Evolutionary conservation across 768 basidiomycete genomes (phyloP).

Genomic region (Russula emetica): DNA sequence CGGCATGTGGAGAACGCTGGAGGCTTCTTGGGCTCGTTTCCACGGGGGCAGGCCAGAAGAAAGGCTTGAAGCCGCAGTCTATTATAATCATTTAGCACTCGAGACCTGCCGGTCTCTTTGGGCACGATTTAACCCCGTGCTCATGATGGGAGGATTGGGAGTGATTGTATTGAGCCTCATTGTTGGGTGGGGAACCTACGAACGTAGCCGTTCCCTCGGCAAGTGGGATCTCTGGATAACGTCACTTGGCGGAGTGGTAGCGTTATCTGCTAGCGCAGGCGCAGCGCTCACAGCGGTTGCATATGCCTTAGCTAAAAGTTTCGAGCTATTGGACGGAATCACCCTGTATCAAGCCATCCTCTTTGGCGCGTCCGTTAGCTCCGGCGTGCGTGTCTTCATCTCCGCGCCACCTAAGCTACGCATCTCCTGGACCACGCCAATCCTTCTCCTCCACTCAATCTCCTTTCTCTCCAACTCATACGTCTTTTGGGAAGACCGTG

Average conservation of each 20-base stretch:
- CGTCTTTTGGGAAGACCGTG: slow-evolving; percentile 94
- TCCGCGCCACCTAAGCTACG: slow-evolving; percentile 20
- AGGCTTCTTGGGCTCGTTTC: slow-evolving; percentile 28
- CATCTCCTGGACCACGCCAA: slow-evolving; percentile 36
- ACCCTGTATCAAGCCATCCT: slow-evolving; percentile 15
- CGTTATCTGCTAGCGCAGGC: slow-evolving; percentile 5
- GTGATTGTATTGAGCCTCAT: slow-evolving; percentile 55
- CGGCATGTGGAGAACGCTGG: slow-evolving; percentile 53
- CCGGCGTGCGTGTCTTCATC: slow-evolving; percentile 34
- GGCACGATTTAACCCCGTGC: slow-evolving; percentile 85
- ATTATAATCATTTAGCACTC: slow-evolving; percentile 60
- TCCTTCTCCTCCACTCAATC: slow-evolving; percentile 63
- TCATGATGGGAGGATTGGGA: slow-evolving; percentile 70
- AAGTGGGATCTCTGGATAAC: slow-evolving; percentile 45
- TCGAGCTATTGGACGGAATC: slow-evolving; percentile 29
- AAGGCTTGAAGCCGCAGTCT: slow-evolving; percentile 32
- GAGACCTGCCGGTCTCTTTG: slow-evolving; percentile 77
- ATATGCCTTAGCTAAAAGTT: not conserved
- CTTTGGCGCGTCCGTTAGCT: slow-evolving; percentile 35
- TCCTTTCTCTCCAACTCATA: slow-evolving; percentile 92
- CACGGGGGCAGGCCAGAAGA: slow-evolving; percentile 1
- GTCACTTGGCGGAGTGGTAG: slow-evolving; percentile 12
- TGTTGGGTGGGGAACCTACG: slow-evolving; percentile 54
- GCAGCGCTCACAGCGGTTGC: slow-evolving; percentile 8
- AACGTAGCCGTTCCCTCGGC: slow-evolving; percentile 40